Evolutionary conservation across 2,329 filamentous ascomycete genomes (phyloP).

Genomic region (Volutella citrinella): DNA sequence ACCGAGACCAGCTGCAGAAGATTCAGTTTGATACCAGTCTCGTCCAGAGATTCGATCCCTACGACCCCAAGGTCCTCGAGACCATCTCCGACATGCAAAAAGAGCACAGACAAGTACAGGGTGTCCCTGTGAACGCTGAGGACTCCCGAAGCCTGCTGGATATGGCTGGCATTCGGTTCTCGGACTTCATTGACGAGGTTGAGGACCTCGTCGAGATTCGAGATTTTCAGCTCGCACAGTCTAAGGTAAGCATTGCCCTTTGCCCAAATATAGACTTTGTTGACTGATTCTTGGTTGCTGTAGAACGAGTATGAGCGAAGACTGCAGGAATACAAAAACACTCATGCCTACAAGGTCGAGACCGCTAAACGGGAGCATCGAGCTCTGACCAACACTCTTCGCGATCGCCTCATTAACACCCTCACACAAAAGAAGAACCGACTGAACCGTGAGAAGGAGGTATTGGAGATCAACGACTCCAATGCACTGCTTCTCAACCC

Average conservation of each 20-base stretch:
- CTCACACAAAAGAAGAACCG: constrained; percentile 63
- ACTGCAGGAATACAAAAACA: constrained; percentile 56
- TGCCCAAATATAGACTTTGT: constrained; percentile 3
- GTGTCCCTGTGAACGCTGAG: constrained; percentile 36
- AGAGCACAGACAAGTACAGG: constrained; percentile 48
- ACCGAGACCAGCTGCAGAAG: constrained; percentile 84
- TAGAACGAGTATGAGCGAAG: constrained; percentile 64
- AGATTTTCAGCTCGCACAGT: constrained; percentile 76
- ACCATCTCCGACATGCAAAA: constrained; percentile 64
- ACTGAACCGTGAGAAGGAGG: constrained; percentile 64
- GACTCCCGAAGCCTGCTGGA: constrained; percentile 57
- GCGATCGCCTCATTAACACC: constrained; percentile 65
- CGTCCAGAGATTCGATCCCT: constrained; percentile 81
- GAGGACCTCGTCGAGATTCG: constrained; percentile 86
- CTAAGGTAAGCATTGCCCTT: constrained; percentile 63
- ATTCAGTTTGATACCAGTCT: constrained; percentile 89
- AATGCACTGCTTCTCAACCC: constrained; percentile 65
- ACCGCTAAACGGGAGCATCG: constrained; percentile 61
- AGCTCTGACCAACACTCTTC: constrained; percentile 57
- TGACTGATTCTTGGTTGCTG: constrained; percentile 13
- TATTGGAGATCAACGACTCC: constrained; percentile 64
- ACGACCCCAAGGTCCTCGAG: constrained; percentile 68
- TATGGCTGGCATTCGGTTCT: constrained; percentile 80
- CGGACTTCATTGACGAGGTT: constrained; percentile 79
- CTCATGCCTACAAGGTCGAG: constrained; percentile 59